Base-by-base conservation (phyloP, 352 stramenopile genomes). In the Peronosclerospora sorghi region DNA sequence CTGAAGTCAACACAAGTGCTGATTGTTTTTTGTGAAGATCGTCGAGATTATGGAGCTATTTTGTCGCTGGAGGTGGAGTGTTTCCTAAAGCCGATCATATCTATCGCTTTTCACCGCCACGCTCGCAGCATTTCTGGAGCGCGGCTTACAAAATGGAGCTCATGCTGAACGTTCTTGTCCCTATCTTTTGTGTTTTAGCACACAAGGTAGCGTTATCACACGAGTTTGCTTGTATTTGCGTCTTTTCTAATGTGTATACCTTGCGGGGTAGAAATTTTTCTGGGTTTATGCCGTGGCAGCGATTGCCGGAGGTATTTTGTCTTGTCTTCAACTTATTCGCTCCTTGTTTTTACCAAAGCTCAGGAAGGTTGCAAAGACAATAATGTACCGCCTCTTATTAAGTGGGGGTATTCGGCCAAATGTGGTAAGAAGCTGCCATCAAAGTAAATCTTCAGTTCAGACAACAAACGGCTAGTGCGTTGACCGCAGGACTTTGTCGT, bases 61-160 rank as follows among this genome's bases (percentile, higher is more conserved):
- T 75, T 38, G 76, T 84, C 3, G 71, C 83, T 8, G 76, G 76
- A 0, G 70, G 70, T 14, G 76, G 76, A 4, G 28, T 83, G 18
- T 86, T 86, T 45, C 73, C 76, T 1, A 84, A 80, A 41, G 76
- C 72, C 0, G 76, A 88, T 51, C 66, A 84, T 46, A 73, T 88
- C 36, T 90, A 87, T 44, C 64, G 74, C 29, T 90, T 87, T 46
- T 73, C 59, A 10, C 78, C 74, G 19, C 73, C 71, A 18, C 61
- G 74, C 9, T 85, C 74, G 40, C 65, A 72, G 37, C 70, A 84
- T 35, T 90, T 90, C 42, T 85, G 71, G 74, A 84, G 80, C 34
- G 75, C 75, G 1, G 72, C 73, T 12, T 87, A 83, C 56, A 78
- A 77, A 45, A 85, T 87, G 61, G 78, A 90, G 45, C 50, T 90